Conservation (phyloP, 2,329 filamentous ascomycete species). For the Ceratocystis cubensis region DNA sequence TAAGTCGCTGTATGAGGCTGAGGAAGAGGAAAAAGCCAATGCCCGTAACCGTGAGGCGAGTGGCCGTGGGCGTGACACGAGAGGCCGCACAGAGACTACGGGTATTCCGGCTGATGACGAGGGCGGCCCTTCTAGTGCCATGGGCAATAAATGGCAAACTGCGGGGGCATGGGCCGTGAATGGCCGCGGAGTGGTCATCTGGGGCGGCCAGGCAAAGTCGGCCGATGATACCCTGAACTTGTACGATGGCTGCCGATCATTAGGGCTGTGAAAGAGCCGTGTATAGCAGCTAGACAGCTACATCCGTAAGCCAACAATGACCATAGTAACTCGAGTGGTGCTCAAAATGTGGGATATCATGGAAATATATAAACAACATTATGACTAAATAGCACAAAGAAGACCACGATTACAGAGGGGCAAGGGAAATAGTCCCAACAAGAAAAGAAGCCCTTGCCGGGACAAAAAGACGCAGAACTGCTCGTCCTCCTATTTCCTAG, state of each 20-base stretch:
- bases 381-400: neutral
- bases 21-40: conserved; percentile 3
- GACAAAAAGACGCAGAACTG: neutral
- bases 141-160: conserved; percentile 47
- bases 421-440: neutral
- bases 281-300: neutral
- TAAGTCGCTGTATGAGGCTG: conserved; percentile 10
- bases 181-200: conserved; percentile 37
- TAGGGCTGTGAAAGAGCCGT: conserved; percentile 27
- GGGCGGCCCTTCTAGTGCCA: conserved; percentile 32
- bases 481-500: neutral
- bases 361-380: neutral
- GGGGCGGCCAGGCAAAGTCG: conserved; percentile 37
- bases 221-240: conserved; percentile 42
- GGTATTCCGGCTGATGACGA: conserved; percentile 24
- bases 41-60: neutral
- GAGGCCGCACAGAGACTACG: conserved; percentile 21
- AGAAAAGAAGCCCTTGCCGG: neutral
- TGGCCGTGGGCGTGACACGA: neutral
- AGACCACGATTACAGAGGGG: neutral
- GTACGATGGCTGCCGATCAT: conserved; percentile 34
- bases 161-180: conserved; percentile 41
- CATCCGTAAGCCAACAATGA: neutral
- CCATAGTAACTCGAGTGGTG: neutral
- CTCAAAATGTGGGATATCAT: neutral